Base-by-base conservation (phyloP, 306 rosid genomes). In the Crotalaria pallida region DNA sequence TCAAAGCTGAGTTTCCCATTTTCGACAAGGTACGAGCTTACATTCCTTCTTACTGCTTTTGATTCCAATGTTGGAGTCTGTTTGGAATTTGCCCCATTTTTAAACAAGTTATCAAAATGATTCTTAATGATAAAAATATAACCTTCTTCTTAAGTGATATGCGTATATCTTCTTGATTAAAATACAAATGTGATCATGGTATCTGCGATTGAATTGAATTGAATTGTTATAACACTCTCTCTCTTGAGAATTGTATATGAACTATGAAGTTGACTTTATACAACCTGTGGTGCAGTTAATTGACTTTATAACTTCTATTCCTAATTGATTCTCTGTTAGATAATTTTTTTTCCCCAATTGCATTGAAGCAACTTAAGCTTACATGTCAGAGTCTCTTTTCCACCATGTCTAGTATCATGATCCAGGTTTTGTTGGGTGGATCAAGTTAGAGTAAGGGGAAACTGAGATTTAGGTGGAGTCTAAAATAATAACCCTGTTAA, bases 1-100 rank as follows among this genome's bases (percentile, higher is more conserved):
- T 89, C 16, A 89, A 82, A 82, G 93, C 96, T 0, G 89, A 87
- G 77, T 87, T 69, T 72, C 96, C 96, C 73, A 89, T 89, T 74
- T 89, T 89, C 34, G 89, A 83, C 74, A 87, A 89, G 96, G 96
- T 83, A 82, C 19, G 74, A 70, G 15, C 2, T 52, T 2, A 10
- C 22, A 22, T 10, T 1, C 12, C 12, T 31, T 15, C 23, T 36
- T 16, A 2, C 12, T 11, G 52, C 18, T 19, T 31, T 2, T 52
- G n/a, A 13, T 38, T 27, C 17, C 45, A 4, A 9, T 56, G 12
- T 48, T 4, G 5, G 15, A 9, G 10, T 43, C 17, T 12, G 18
- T 43, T 43, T 12, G 17, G 49, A 12, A 12, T 43, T 4, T 38
- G 2, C 47, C 47, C 47, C n/a, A 10, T 1, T 38, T 38, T 9